Percentiles rank a stretch among this genome's conserved stretches.
Evolutionary conservation across 345 rosid genomes (phyloP).

Genomic region (Bruguiera parviflora): DNA sequence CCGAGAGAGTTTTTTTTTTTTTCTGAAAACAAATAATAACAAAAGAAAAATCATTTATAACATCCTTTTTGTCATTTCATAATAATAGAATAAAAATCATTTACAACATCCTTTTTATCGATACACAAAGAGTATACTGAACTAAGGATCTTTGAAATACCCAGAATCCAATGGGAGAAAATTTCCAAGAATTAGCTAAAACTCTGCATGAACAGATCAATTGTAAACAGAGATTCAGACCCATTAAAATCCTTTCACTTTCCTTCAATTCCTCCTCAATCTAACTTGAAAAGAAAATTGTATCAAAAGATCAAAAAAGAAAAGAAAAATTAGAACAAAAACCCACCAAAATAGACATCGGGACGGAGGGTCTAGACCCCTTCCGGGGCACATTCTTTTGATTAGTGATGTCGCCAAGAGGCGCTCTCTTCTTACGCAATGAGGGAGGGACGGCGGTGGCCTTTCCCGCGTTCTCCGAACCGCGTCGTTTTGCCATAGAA

Average conservation of each 20-base stretch:
- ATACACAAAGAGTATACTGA: too few relatives aligned
- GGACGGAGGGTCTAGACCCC: slow-evolving; percentile 34
- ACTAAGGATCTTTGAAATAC: too few relatives aligned
- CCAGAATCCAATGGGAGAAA: too few relatives aligned
- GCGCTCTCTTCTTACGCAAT: slow-evolving; percentile 66
- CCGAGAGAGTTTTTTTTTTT: too few relatives aligned
- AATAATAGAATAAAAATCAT: too few relatives aligned
- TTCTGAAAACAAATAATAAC: too few relatives aligned
- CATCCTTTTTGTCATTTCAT: too few relatives aligned
- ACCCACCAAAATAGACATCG: slow-evolving; percentile 59
- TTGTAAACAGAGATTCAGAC: background rate
- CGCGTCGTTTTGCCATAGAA: slow-evolving; percentile 45
- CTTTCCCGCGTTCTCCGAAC: slow-evolving; percentile 45
- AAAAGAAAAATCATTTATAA: too few relatives aligned
- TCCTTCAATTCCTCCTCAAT: slow-evolving; percentile 2
- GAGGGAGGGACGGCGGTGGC: slow-evolving; percentile 32
- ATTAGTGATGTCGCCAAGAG: slow-evolving; percentile 70
- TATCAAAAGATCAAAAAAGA: background rate
- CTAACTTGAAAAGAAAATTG: background rate
- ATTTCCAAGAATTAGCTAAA: too few relatives aligned
- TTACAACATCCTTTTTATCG: too few relatives aligned
- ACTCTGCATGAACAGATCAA: background rate
- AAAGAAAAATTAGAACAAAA: background rate
- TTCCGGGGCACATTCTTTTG: slow-evolving; percentile 37
- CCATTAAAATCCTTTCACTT: background rate